These are phyloP conservation scores for Pythium vanterpoolii DNA, from an alignment of 352 stramenopile species.

Conservation along the genomic window DNA sequence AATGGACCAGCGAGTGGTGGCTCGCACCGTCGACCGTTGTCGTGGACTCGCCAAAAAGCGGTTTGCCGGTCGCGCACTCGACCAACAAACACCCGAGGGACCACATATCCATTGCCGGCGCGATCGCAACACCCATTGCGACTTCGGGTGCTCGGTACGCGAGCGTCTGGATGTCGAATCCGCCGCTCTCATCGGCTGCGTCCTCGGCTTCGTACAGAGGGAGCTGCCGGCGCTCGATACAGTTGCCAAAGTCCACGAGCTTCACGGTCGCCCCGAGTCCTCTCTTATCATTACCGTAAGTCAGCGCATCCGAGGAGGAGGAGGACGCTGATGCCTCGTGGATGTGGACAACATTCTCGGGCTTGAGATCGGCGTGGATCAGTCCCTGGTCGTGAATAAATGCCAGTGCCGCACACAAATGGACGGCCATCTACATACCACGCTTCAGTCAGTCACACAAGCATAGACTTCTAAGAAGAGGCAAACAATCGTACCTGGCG, in stretches of 20 bases:
- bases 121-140: constrained; percentile 51
- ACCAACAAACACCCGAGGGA: constrained; percentile 71
- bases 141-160: constrained; percentile 73
- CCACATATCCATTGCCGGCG: constrained; percentile 73
- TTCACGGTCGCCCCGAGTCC: constrained; percentile 28
- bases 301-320: background rate
- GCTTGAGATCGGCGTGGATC: constrained; percentile 77
- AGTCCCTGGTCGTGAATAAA: constrained; percentile 61
- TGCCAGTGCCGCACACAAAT: constrained; percentile 59
- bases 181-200: constrained; percentile 19
- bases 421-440: constrained; percentile 40
- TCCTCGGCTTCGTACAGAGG: constrained; percentile 32
- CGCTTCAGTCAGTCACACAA: background rate
- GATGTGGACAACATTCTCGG: constrained; percentile 56
- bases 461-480: background rate
- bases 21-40: background rate
- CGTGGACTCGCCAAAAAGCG: constrained; percentile 40
- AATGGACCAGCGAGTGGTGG: background rate
- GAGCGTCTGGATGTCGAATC: constrained; percentile 74
- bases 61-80: constrained; percentile 51
- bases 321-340: background rate
- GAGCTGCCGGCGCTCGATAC: constrained; percentile 42
- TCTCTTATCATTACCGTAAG: background rate
- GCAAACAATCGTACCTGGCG: constrained; percentile 26
- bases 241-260: constrained; percentile 81